Conservation (phyloP, 345 rosid genomes). For the Aquilaria malaccensis region DNA sequence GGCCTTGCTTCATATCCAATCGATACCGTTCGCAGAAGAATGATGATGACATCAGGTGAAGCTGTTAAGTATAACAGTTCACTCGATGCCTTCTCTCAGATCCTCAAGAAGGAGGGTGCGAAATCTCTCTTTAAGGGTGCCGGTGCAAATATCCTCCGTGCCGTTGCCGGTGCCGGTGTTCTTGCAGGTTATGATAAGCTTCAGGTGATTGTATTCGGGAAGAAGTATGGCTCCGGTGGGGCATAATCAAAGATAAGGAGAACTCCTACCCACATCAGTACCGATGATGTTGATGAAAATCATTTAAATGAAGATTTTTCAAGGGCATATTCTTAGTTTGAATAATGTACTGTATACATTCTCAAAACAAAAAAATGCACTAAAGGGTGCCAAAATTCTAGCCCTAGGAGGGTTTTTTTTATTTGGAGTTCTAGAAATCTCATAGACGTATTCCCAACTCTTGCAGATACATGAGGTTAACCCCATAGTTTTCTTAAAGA, state of each 20-base stretch:
- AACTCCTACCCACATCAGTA: no score
- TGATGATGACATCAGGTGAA: constrained; percentile 58
- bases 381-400: no score
- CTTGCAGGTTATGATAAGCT: constrained; percentile 43
- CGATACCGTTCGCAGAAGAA: constrained; percentile 40
- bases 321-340: no score
- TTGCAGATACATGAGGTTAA: no score
- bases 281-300: no score
- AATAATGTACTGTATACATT: no score
- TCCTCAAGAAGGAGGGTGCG: constrained; percentile 33
- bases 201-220: constrained; percentile 33
- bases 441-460: no score
- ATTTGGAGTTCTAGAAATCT: no score
- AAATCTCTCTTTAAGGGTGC: constrained; percentile 47
- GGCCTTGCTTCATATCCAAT: constrained; percentile 40
- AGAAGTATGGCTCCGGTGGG: constrained; percentile 44
- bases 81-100: constrained; percentile 26
- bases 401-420: no score
- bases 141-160: constrained; percentile 44
- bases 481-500: no score
- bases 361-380: no score
- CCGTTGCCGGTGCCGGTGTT: constrained; percentile 46
- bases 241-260: constrained; percentile 11
- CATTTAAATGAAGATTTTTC: no score
- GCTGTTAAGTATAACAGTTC: constrained; percentile 42